These are phyloP conservation scores for Allium cepa DNA, from an alignment of 106 monocot genomes.

Conservation along the genomic window DNA sequence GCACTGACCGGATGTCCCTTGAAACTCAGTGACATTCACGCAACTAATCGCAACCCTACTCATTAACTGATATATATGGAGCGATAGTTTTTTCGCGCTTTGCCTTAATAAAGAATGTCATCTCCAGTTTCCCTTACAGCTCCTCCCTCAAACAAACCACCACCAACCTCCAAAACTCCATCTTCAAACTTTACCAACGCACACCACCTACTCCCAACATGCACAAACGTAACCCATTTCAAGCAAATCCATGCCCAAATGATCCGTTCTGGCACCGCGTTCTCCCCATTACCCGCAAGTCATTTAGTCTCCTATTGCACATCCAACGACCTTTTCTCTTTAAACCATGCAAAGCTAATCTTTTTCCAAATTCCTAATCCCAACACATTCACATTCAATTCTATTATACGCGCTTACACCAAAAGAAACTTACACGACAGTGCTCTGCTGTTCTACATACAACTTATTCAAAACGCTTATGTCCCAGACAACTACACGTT, in stretches of 20 bases:
- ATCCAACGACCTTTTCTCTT: not conserved
- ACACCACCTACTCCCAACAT: not conserved
- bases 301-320: slow-evolving; percentile 5
- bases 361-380: slow-evolving; percentile 17
- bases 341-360: slow-evolving; percentile 10
- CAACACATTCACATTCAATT: slow-evolving; percentile 16
- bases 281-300: slow-evolving; percentile 15
- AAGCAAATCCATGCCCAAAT: slow-evolving; percentile 5
- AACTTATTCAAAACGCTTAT: not conserved
- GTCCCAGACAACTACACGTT: slow-evolving; percentile 18
- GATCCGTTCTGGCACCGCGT: not conserved
- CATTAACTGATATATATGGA: too few species aligned
- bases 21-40: too few species aligned
- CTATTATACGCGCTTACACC: slow-evolving; percentile 15
- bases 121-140: not conserved
- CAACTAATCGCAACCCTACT: too few species aligned
- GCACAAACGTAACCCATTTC: not conserved
- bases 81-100: too few species aligned
- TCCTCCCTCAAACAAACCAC: not conserved
- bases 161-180: not conserved
- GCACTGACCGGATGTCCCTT: too few species aligned
- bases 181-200: not conserved
- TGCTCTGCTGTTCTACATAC: slow-evolving; percentile 3
- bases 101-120: not conserved
- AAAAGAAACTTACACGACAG: not conserved